These are phyloP conservation scores for Candida dubliniensis DNA, from an alignment of 1,139 yeast genomes.

Conservation along the genomic window DNA sequence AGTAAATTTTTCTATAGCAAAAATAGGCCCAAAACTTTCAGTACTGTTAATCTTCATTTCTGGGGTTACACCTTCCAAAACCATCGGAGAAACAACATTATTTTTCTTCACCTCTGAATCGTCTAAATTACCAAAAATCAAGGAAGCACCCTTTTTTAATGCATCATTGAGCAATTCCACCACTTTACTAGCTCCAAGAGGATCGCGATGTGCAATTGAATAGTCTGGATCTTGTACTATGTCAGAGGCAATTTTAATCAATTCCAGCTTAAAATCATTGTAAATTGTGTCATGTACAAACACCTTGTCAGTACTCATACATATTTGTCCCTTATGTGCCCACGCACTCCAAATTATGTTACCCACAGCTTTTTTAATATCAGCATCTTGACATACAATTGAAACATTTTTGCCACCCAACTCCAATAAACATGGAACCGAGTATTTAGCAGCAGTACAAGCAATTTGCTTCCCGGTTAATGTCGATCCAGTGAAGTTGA, in stretches of 20 bases:
- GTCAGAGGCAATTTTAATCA: conserved; percentile 23
- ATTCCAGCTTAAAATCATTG: conserved; percentile 20
- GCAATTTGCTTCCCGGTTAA: conserved; percentile 37
- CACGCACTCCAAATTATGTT: conserved; percentile 32
- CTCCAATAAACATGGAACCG: conserved; percentile 42
- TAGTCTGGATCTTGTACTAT: conserved; percentile 23
- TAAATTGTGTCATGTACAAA: conserved; percentile 34
- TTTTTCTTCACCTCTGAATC: conserved; percentile 9
- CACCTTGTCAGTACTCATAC: conserved; percentile 45
- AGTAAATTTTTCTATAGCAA: conserved; percentile 33
- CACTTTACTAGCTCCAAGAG: conserved; percentile 24
- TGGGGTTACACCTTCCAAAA: conserved; percentile 35
- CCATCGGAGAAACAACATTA: conserved; percentile 27
- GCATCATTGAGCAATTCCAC: conserved; percentile 40
- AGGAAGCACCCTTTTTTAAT: conserved; percentile 39
- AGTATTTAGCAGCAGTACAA: conserved; percentile 29
- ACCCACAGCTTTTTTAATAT: conserved; percentile 32
- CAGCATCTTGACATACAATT: conserved; percentile 34
- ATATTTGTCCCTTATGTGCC: conserved; percentile 47
- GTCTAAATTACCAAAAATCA: conserved; percentile 25
- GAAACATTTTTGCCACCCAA: conserved; percentile 46
- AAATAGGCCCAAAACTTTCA: conserved; percentile 54
- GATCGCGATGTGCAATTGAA: conserved; percentile 29
- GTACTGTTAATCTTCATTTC: conserved; percentile 31
- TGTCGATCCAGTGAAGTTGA: conserved; percentile 49